Conservation (phyloP, 306 rosid species). For the Clitoria ternatea region DNA sequence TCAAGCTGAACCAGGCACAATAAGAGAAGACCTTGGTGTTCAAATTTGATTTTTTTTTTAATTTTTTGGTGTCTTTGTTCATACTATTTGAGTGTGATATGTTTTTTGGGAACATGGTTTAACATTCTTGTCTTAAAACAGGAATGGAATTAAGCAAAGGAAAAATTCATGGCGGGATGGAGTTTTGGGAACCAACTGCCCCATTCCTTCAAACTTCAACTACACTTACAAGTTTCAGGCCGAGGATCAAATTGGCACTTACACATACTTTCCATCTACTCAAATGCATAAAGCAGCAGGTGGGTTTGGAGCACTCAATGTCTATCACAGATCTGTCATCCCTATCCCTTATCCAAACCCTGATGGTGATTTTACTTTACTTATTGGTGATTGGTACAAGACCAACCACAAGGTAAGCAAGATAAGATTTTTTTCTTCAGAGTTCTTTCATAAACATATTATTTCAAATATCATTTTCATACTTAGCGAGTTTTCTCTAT, state of each 20-base stretch:
- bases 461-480: too few species aligned
- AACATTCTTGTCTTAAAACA: constrained; percentile 19
- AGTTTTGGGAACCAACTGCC: constrained; percentile 86
- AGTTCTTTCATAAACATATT: too few species aligned
- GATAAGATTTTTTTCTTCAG: neutral
- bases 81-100: neutral
- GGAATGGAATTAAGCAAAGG: constrained; percentile 94
- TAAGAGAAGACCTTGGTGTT: constrained; percentile 92
- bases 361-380: constrained; percentile 75
- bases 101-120: neutral
- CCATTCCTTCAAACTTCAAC: constrained; percentile 80
- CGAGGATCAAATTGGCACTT: constrained; percentile 87
- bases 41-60: too few species aligned
- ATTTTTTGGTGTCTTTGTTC: neutral
- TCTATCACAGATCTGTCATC: too few species aligned
- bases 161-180: constrained; percentile 99
- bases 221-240: constrained; percentile 76
- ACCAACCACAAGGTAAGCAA: constrained; percentile 61
- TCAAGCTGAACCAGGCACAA: constrained; percentile 96
- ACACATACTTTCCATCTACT: constrained; percentile 77
- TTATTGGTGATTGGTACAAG: constrained; percentile 86
- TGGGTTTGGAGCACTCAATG: constrained; percentile 75
- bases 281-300: constrained; percentile 77
- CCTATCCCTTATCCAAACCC: constrained; percentile 74
- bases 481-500: too few species aligned